A percentile compares a stretch with the other conserved stretches of the same genome.
These are phyloP conservation scores for Sporothrix pallida DNA, from an alignment of 2,329 filamentous ascomycete genomes.

Conservation along the genomic window DNA sequence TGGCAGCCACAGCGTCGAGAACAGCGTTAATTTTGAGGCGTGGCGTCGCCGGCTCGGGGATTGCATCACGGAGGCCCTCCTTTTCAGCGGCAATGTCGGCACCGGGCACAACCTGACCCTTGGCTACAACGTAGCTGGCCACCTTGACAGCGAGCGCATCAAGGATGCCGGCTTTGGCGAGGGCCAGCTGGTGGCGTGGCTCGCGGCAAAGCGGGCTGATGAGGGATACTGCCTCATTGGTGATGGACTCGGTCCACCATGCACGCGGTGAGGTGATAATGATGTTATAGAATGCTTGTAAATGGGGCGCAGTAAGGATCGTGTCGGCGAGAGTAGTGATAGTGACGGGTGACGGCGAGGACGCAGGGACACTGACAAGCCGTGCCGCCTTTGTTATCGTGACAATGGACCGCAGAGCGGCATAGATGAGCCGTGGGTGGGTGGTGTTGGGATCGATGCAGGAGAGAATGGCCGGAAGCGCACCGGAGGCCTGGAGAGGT, in stretches of 20 bases:
- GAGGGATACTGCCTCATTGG: constrained; percentile 53
- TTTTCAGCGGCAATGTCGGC: constrained; percentile 61
- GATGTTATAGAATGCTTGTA: constrained; percentile 69
- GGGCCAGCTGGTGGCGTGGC: constrained; percentile 70
- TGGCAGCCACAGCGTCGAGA: constrained; percentile 75
- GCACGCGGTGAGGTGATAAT: constrained; percentile 60
- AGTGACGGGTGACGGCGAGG: constrained; percentile 49
- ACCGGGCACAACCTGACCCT: constrained; percentile 71
- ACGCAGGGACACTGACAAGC: constrained; percentile 49
- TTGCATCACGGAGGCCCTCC: constrained; percentile 60
- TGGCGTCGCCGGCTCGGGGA: constrained; percentile 67
- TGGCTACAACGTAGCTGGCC: constrained; percentile 70
- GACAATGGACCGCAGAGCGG: constrained; percentile 75
- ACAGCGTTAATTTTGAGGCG: constrained; percentile 69
- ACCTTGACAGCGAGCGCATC: constrained; percentile 78
- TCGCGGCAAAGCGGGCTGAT: constrained; percentile 68
- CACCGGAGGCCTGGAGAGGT: constrained; percentile 71
- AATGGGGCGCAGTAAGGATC: constrained; percentile 67
- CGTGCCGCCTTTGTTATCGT: constrained; percentile 67
- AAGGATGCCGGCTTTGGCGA: constrained; percentile 75
- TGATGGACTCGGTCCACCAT: constrained; percentile 61
- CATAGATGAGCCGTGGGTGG: constrained; percentile 69
- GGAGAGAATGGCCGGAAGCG: constrained; percentile 72
- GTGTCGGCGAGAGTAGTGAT: constrained; percentile 62
- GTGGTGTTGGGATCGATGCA: constrained; percentile 70